Percentiles rank a stretch among this genome's conserved stretches.
Evolutionary conservation across 2,329 filamentous ascomycete species (phyloP).

Genomic region (Magnaporthiopsis poae): DNA sequence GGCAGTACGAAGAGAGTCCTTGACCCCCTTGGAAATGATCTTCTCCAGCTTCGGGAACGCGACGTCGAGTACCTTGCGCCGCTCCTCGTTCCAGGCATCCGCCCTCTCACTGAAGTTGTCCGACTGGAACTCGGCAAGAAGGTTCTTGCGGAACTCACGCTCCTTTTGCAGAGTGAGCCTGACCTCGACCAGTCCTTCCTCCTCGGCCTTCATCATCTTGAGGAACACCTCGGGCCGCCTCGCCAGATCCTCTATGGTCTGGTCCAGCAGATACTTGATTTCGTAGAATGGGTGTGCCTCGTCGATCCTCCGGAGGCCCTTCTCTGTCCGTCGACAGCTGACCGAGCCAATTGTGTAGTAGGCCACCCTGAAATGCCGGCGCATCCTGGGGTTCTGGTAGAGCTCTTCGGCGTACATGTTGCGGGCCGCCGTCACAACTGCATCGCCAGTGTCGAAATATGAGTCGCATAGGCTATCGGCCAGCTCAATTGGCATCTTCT

Average conservation of each 20-base stretch:
- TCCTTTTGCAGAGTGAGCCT: conserved; percentile 67
- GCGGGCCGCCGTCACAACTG: conserved; percentile 70
- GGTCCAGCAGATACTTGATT: conserved; percentile 89
- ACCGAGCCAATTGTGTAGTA: conserved; percentile 79
- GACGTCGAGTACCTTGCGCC: conserved; percentile 71
- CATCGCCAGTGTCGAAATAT: conserved; percentile 65
- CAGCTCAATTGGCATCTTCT: conserved; percentile 70
- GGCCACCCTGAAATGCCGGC: conserved; percentile 71
- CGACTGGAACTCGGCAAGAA: conserved; percentile 78
- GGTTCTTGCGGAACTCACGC: conserved; percentile 62
- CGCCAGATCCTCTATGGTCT: conserved; percentile 72
- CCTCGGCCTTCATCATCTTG: conserved; percentile 94
- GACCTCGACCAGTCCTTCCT: conserved; percentile 84
- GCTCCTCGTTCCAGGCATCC: conserved; percentile 86
- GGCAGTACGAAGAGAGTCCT: conserved; percentile 84
- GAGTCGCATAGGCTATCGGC: conserved; percentile 68
- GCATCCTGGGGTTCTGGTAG: conserved; percentile 75
- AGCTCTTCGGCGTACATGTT: conserved; percentile 87
- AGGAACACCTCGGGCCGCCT: conserved; percentile 80
- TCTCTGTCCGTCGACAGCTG: conserved; percentile 84
- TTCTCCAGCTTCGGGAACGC: conserved; percentile 74
- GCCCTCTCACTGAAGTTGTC: conserved; percentile 93
- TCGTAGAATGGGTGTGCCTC: conserved; percentile 95
- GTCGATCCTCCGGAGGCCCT: conserved; percentile 85
- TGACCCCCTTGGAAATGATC: conserved; percentile 81